Base-by-base conservation (phyloP, 169 alveolate species). In the Babesia gibsoni region DNA sequence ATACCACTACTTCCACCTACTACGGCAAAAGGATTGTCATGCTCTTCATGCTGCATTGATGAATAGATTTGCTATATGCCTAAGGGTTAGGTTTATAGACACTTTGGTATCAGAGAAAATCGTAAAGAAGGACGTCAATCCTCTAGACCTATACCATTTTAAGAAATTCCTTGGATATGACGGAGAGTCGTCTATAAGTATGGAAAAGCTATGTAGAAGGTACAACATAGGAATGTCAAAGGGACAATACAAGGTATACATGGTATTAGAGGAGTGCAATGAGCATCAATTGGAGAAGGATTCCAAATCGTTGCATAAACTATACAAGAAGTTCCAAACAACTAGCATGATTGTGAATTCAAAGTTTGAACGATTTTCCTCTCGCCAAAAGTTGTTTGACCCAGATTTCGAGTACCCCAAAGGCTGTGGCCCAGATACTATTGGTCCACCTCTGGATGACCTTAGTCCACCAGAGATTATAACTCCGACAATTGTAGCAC, bases 11-110 rank as follows among this genome's bases (percentile, higher is more conserved):
- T 78, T 78, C 56, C 33, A 49, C 6, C 67, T 78, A 36, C 53
- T 78, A 73, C 45, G 67, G 1, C 49, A 20, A 35, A 58, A 27
- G 42, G 45, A 36, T 35, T 75, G 84, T 56, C 54, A 58, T 7
- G 68, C 83, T 8, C 48, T 78, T 14, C 80, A 67, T 14, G 81
- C 87, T 2, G 82, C 82, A 16, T 70, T 78, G 56, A 78, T 78
- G 87, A 78, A 68, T 56, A 50, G 82, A 27, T 49, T 67, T 43
- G 52, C 81, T n/a, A 25, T 36, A 2, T 53, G 67, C 42, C 25
- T 78, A 2, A 23, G 87, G 23, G 70, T 66, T 12, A 63, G 48
- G 45, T 78, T 52, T 27, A 16, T 78, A 53, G 52, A 67, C 39
- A 37, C 54, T 0, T 16, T 78, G 49, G 52, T 63, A 8, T 35